Evolutionary conservation across 2,329 filamentous ascomycete genomes (phyloP).

Genomic region (Podosphaera xanthii): DNA sequence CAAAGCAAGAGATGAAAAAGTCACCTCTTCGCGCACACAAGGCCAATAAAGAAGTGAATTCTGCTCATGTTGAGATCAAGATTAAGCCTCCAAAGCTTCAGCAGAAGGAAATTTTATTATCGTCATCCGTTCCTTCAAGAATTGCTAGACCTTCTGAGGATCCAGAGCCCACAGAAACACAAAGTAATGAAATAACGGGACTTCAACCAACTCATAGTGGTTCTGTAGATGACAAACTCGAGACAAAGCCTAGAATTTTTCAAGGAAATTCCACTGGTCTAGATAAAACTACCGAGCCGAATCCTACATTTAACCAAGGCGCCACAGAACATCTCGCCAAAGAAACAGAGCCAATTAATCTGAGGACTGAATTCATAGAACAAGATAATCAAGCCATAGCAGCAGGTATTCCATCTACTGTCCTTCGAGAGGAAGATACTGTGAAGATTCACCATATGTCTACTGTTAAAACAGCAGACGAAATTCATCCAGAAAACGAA

Average conservation of each 20-base stretch:
- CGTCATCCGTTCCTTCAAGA: not conserved
- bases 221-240: not conserved
- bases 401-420: constrained; percentile 7
- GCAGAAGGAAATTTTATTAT: not conserved
- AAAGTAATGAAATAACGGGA: not conserved
- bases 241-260: not conserved
- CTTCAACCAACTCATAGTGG: not conserved
- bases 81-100: not conserved
- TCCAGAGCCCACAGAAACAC: constrained; percentile 3
- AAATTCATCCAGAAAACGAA: constrained; percentile 2
- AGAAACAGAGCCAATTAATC: not conserved
- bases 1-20: not conserved
- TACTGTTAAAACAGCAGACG: constrained; percentile 2
- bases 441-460: not conserved
- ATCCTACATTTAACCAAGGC: not conserved
- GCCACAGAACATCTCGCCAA: not conserved
- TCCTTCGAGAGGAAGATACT: constrained; percentile 2
- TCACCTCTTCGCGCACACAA: not conserved
- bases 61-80: not conserved
- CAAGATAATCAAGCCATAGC: not conserved
- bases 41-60: not conserved
- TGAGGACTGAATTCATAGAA: not conserved
- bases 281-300: constrained; percentile 3
- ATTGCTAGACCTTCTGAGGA: constrained; percentile 3
- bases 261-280: not conserved